Conservation (phyloP, 2,329 filamentous ascomycete genomes). For the Penicillium sp. region DNA sequence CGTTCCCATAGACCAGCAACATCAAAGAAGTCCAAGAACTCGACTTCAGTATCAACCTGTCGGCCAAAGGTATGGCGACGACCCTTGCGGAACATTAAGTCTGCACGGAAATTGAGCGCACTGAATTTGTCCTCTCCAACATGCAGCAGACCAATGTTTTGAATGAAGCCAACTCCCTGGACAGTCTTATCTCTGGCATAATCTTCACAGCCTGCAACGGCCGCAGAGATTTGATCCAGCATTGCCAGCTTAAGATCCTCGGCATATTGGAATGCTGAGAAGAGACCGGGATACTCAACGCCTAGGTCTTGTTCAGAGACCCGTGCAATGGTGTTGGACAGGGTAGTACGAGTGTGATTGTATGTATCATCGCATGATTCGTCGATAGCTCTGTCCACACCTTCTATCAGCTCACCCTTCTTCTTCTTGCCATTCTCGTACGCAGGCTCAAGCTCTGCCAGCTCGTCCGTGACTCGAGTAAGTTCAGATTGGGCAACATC, state of each 20-base stretch:
- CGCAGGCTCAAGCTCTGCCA: constrained; percentile 79
- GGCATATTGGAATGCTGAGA: constrained; percentile 85
- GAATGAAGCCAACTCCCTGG: constrained; percentile 80
- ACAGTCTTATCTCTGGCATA: constrained; percentile 78
- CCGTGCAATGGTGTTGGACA: constrained; percentile 73
- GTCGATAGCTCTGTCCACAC: constrained; percentile 80
- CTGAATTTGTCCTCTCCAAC: constrained; percentile 79
- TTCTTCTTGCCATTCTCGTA: constrained; percentile 83
- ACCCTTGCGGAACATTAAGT: constrained; percentile 85
- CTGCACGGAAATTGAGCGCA: constrained; percentile 82
- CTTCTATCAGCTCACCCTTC: constrained; percentile 74
- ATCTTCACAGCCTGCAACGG: constrained; percentile 79
- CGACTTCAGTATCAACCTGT: constrained; percentile 83
- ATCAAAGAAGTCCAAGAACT: constrained; percentile 93
- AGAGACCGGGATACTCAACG: constrained; percentile 82
- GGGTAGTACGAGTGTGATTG: constrained; percentile 72
- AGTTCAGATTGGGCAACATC: constrained; percentile 85
- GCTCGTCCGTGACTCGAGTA: constrained; percentile 75
- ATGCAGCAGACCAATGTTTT: constrained; percentile 83
- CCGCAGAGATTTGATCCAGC: constrained; percentile 79
- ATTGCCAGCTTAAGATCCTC: constrained; percentile 92
- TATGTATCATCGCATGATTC: constrained; percentile 84
- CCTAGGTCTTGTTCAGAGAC: constrained; percentile 77
- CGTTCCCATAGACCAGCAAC: constrained; percentile 76
- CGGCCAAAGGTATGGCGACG: constrained; percentile 78